Percentiles rank a stretch among this genome's conserved stretches.
Conservation (phyloP, 805 yeast genomes). For the Komagataella kurtzmanii region DNA sequence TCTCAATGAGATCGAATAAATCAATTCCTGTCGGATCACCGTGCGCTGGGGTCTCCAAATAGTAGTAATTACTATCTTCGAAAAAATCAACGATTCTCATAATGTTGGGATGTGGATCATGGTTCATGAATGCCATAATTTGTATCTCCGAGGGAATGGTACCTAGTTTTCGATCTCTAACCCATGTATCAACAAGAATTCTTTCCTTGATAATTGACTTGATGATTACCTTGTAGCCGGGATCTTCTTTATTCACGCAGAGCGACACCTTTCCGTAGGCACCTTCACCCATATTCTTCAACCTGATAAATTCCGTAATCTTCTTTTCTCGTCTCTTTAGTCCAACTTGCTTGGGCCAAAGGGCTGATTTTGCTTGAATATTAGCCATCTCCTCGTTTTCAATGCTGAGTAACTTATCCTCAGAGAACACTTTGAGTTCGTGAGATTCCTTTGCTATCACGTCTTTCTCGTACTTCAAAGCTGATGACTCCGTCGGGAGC, state of each 20-base stretch:
- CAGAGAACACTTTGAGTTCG: slow-evolving; percentile 1
- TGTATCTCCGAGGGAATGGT: slow-evolving; percentile 96
- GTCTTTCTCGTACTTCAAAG: neutral
- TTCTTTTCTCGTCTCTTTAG: slow-evolving; percentile 55
- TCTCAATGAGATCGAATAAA: slow-evolving; percentile 82
- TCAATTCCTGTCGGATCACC: slow-evolving; percentile 88
- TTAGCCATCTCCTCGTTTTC: slow-evolving; percentile 32
- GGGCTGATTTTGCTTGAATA: slow-evolving; percentile 20
- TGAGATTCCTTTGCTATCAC: neutral
- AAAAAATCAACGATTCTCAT: slow-evolving; percentile 80
- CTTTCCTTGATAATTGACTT: slow-evolving; percentile 88
- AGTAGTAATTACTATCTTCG: slow-evolving; percentile 82
- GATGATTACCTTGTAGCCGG: slow-evolving; percentile 55
- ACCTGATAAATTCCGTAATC: slow-evolving; percentile 52
- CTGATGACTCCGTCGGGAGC: neutral
- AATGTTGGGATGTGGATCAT: slow-evolving; percentile 76
- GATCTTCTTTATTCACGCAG: slow-evolving; percentile 54
- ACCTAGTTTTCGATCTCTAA: slow-evolving; percentile 79
- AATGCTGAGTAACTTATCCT: slow-evolving; percentile 16
- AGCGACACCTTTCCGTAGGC: slow-evolving; percentile 92
- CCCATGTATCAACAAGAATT: slow-evolving; percentile 95
- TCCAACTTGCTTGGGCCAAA: slow-evolving; percentile 52
- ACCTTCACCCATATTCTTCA: slow-evolving; percentile 87
- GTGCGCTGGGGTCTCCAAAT: slow-evolving; percentile 84
- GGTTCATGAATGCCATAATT: slow-evolving; percentile 70